Evolutionary conservation across 345 rosid genomes (phyloP), one percentile per base, ranked within the genome.

Genomic region (Salix exigua): DNA sequence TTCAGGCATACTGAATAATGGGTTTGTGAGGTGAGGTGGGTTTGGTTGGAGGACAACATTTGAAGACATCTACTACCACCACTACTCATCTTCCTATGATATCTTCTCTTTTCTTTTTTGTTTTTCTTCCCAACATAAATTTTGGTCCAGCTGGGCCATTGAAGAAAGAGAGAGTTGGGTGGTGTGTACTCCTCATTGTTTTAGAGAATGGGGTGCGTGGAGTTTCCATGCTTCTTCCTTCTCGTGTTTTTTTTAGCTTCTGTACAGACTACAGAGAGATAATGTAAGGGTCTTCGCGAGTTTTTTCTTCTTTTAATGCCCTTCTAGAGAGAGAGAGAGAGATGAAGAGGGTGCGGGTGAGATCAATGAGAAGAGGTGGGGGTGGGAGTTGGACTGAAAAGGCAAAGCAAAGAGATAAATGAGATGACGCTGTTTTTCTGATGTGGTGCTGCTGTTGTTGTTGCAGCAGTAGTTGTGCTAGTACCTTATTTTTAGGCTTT

Each of bases 131-230:
- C 40, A 7, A 80, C 83, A 70, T 75, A 78, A 77, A 81, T 79
- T 81, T 82, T 84, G 88, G 87, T 84, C 89, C 88, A 85, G 88
- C 84, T 85, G 89, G 90, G 92, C 89, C 90, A 87, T 85, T 82
- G 84, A 68, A 79, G 88, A 76, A 72, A 74, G 82, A 78, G 83
- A 61, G 71, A 38, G 53, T 53, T 79, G 73, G 84, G 73, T 66
- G 75, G 46, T 35, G 78, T 84, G 87, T 78, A 81, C 84, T 81
- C 79, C 72, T 73, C 69, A 55, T 76, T 73, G 77, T n/a, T 75
- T 75, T 75, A 69, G 64, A 67, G 33, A 55, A 71, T 8, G 14
- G 53, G 44, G 66, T 71, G 77, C 58, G 71, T 75, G 78, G 74
- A 72, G 75, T 79, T 82, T 78, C 80, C 81, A 76, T 76, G 82